These are phyloP conservation scores for Phaffomyces thermotolerans DNA, from an alignment of 805 yeast species.

Conservation along the genomic window DNA sequence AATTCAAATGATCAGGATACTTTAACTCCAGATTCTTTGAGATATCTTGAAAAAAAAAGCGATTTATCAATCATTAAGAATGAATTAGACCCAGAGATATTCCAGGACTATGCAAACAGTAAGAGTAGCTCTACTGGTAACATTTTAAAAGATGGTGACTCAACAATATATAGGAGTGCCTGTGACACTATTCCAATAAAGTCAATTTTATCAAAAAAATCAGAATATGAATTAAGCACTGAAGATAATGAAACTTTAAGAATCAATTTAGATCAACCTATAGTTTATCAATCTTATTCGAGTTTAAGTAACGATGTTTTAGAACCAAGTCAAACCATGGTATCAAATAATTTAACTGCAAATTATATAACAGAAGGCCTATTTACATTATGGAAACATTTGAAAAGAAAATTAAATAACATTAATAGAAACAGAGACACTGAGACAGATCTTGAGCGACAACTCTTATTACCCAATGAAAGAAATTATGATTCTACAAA, in stretches of 20 bases:
- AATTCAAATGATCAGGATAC: neutral
- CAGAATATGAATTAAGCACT: constrained; percentile 6
- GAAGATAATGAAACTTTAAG: neutral
- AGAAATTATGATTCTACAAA: neutral
- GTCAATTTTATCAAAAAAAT: neutral
- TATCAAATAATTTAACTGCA: neutral
- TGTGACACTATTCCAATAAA: constrained; percentile 7
- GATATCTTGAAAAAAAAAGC: neutral
- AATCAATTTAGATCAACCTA: neutral
- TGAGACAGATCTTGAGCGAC: constrained; percentile 12
- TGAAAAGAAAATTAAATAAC: neutral
- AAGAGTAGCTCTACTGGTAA: neutral
- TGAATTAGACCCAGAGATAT: constrained; percentile 1
- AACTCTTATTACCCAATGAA: constrained; percentile 6
- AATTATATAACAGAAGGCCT: neutral
- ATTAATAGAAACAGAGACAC: neutral
- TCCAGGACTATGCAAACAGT: neutral
- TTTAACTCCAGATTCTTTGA: neutral
- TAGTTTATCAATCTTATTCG: constrained; percentile 1
- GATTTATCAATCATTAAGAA: neutral
- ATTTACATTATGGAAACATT: neutral
- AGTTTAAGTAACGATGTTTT: constrained; percentile 4
- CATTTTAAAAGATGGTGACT: neutral
- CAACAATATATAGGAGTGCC: constrained; percentile 7
- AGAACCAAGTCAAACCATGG: neutral